Evolutionary conservation across 441 rosid species (phyloP).

Genomic region (Raphanus hybrid): DNA sequence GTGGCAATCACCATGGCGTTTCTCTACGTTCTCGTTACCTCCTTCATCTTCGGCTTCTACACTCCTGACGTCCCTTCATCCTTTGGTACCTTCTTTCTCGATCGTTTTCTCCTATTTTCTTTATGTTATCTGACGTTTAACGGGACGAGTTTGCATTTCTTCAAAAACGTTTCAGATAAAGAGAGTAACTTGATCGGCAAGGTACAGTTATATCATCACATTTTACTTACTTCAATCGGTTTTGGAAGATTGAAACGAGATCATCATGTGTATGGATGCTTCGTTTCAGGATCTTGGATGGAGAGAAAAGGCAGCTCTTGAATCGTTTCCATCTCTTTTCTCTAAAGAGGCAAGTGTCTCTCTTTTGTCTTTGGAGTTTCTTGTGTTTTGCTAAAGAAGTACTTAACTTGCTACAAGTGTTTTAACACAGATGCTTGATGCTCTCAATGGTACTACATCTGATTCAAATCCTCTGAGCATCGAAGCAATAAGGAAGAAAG

Average conservation of each 20-base stretch:
- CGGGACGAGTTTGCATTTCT: too few relatives aligned
- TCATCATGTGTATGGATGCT: neutral
- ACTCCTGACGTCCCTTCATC: constrained; percentile 21
- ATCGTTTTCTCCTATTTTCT: neutral
- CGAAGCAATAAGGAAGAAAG: constrained; percentile 64
- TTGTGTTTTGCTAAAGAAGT: constrained; percentile 7
- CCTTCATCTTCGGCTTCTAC: neutral
- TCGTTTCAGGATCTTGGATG: constrained; percentile 67
- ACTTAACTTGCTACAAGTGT: neutral
- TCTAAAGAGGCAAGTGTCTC: constrained; percentile 72
- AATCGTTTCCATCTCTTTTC: constrained; percentile 61
- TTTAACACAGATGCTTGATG: constrained; percentile 62
- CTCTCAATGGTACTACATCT: constrained; percentile 49
- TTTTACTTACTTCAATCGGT: neutral
- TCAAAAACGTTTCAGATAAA: constrained; percentile 14
- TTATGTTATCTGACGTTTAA: neutral
- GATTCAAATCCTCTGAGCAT: constrained; percentile 69
- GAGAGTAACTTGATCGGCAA: constrained; percentile 6
- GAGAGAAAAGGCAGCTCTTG: constrained; percentile 73
- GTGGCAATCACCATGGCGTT: neutral
- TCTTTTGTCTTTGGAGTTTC: neutral
- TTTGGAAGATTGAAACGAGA: neutral
- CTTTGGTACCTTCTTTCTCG: constrained; percentile 19
- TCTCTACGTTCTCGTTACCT: neutral
- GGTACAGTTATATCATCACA: constrained; percentile 15